phyloP scores from a whole-genome alignment of 805 yeast species.

The Yamadazyma nakazawae region DNA sequence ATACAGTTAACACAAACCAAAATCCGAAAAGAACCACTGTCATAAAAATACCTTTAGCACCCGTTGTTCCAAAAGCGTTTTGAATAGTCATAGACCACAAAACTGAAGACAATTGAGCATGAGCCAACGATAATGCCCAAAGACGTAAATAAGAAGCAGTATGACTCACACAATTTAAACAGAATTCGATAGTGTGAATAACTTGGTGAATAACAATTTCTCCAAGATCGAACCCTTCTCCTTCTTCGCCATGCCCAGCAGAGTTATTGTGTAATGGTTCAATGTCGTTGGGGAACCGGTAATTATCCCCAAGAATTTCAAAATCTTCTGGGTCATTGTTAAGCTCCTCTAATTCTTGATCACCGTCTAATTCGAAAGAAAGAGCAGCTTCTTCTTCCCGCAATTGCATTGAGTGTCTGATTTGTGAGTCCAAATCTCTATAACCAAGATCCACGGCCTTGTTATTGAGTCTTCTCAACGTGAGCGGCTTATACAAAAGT shows the following conservation, averaged over 20 bases:
- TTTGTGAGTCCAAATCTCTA: slow-evolving; percentile 31
- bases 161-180: slow-evolving; percentile 75
- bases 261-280: slow-evolving; percentile 34
- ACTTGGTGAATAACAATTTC: slow-evolving; percentile 77
- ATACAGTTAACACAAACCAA: slow-evolving; percentile 72
- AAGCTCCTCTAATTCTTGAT: slow-evolving; percentile 1
- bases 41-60: slow-evolving; percentile 52
- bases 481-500: slow-evolving; percentile 61
- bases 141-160: slow-evolving; percentile 75
- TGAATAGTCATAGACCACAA: slow-evolving; percentile 74
- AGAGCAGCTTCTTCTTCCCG: slow-evolving; percentile 43
- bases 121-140: slow-evolving; percentile 79
- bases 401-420: slow-evolving; percentile 26
- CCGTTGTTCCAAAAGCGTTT: slow-evolving; percentile 56
- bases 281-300: slow-evolving; percentile 37
- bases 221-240: slow-evolving; percentile 46
- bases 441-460: slow-evolving; percentile 36
- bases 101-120: slow-evolving; percentile 72
- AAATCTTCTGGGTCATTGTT: slow-evolving; percentile 8
- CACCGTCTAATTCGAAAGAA: slow-evolving; percentile 13
- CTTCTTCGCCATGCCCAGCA: slow-evolving; percentile 36
- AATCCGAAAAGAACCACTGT: slow-evolving; percentile 62
- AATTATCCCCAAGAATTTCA: slow-evolving; percentile 17
- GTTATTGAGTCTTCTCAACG: slow-evolving; percentile 35
- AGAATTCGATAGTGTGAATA: slow-evolving; percentile 76